Evolutionary conservation across 164 flowering plant species (phyloP).

Genomic region (Vitis amurensis): DNA sequence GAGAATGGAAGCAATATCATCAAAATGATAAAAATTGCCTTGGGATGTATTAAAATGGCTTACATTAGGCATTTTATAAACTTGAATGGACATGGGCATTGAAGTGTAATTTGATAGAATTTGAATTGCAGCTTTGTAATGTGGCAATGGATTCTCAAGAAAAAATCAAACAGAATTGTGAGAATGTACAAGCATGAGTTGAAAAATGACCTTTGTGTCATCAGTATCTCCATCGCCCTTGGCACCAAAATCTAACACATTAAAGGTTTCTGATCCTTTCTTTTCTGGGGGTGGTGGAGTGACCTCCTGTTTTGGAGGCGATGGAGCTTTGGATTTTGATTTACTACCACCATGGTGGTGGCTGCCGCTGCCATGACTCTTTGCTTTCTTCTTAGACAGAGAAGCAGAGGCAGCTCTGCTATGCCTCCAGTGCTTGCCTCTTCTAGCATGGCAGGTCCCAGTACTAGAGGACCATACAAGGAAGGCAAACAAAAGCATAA

Average conservation of each 20-base stretch:
- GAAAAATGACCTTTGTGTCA: conserved; percentile 74
- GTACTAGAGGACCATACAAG: conserved; percentile 55
- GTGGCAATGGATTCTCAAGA: neutral
- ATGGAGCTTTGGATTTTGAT: conserved; percentile 31
- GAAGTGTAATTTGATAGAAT: no score
- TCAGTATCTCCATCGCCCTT: conserved; percentile 82
- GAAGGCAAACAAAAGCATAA: conserved; percentile 44
- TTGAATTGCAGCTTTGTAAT: no score
- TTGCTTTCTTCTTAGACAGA: conserved; percentile 67
- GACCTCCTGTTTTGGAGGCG: conserved; percentile 16
- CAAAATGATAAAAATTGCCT: no score
- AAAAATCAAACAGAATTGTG: neutral
- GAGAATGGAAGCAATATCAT: no score
- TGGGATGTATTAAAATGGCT: no score
- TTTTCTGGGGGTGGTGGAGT: conserved; percentile 33
- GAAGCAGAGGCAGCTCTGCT: conserved; percentile 41
- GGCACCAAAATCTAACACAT: conserved; percentile 83
- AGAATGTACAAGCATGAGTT: neutral
- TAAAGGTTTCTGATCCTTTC: conserved; percentile 29
- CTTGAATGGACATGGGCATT: no score
- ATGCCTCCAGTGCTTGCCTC: conserved; percentile 79
- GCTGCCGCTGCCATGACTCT: conserved; percentile 24
- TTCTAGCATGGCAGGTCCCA: conserved; percentile 70
- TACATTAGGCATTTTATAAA: no score
- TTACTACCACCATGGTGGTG: conserved; percentile 25